Evolutionary conservation across 2,329 filamentous ascomycete genomes (phyloP).

Genomic region (Xylaria sp.): DNA sequence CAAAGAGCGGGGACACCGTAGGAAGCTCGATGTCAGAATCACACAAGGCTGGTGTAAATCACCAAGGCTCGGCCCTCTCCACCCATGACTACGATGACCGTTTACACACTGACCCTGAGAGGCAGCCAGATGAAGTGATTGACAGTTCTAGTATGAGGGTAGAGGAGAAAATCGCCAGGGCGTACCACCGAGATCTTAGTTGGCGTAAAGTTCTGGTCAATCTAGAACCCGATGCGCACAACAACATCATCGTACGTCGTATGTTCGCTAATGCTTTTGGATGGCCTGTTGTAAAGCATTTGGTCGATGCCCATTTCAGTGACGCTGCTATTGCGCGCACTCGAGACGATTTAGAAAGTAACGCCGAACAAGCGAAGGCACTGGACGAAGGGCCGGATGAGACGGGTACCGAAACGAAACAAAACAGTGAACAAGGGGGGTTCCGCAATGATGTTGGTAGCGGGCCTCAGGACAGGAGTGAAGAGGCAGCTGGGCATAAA

Average conservation of each 20-base stretch:
- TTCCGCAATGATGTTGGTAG: background rate
- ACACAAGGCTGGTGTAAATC: slow-evolving; percentile 49
- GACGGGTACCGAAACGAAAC: slow-evolving; percentile 70
- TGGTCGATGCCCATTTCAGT: slow-evolving; percentile 94
- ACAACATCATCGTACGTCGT: slow-evolving; percentile 95
- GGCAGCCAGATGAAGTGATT: slow-evolving; percentile 59
- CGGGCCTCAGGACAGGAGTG: slow-evolving; percentile 5
- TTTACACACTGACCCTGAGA: slow-evolving; percentile 59
- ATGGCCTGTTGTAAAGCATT: slow-evolving; percentile 95
- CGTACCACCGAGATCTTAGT: slow-evolving; percentile 89
- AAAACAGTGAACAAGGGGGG: slow-evolving; percentile 47
- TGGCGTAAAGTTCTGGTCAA: slow-evolving; percentile 98
- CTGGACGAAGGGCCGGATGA: slow-evolving; percentile 65
- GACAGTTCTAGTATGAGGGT: slow-evolving; percentile 82
- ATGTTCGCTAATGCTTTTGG: slow-evolving; percentile 98
- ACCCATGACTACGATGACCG: slow-evolving; percentile 65
- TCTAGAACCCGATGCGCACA: slow-evolving; percentile 95
- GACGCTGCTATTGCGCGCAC: slow-evolving; percentile 74
- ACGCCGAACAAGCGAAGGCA: slow-evolving; percentile 75
- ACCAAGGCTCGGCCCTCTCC: slow-evolving; percentile 58
- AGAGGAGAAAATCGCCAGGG: slow-evolving; percentile 96
- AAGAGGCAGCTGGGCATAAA: slow-evolving; percentile 1
- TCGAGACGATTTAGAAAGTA: slow-evolving; percentile 73
- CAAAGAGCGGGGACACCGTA: slow-evolving; percentile 46
- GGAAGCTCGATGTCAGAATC: slow-evolving; percentile 52